phyloP scores from a whole-genome alignment of 768 basidiomycete species.

The Mycena belliarum region DNA sequence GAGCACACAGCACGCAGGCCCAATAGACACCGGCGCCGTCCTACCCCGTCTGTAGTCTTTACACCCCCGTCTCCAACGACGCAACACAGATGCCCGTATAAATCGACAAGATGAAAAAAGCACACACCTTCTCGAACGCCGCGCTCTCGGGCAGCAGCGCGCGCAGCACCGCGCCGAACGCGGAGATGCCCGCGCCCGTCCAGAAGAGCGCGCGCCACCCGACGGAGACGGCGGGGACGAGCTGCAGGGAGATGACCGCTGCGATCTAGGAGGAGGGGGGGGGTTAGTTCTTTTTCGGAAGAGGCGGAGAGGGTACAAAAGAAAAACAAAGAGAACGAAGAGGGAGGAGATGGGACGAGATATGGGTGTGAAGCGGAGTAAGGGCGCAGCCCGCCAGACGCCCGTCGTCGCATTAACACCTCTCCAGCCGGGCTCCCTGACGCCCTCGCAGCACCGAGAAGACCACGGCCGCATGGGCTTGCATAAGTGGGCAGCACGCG shows the following conservation, averaged over 20 bases:
- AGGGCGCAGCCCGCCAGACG: too few species aligned
- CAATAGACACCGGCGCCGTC: too few species aligned
- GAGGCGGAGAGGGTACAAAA: too few species aligned
- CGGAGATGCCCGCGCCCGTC: conserved; percentile 68
- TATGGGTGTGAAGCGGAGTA: too few species aligned
- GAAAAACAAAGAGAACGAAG: background rate
- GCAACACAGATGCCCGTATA: background rate
- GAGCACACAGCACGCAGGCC: too few species aligned
- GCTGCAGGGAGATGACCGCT: conserved; percentile 75
- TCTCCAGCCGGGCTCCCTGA: too few species aligned
- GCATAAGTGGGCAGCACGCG: too few species aligned
- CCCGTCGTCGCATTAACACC: too few species aligned
- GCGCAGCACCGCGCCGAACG: conserved; percentile 69
- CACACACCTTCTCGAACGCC: conserved; percentile 27
- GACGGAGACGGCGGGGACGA: conserved; percentile 46
- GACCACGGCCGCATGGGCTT: too few species aligned
- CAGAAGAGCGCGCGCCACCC: conserved; percentile 85
- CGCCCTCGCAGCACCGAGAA: too few species aligned
- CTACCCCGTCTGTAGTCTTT: too few species aligned
- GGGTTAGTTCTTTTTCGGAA: background rate
- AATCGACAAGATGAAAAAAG: background rate
- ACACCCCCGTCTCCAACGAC: conserved; percentile 26
- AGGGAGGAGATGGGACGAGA: background rate
- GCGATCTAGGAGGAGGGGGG: conserved; percentile 44
- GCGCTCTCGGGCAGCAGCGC: conserved; percentile 75